Conservation (phyloP, 768 basidiomycete species). For the Panus rudis region DNA sequence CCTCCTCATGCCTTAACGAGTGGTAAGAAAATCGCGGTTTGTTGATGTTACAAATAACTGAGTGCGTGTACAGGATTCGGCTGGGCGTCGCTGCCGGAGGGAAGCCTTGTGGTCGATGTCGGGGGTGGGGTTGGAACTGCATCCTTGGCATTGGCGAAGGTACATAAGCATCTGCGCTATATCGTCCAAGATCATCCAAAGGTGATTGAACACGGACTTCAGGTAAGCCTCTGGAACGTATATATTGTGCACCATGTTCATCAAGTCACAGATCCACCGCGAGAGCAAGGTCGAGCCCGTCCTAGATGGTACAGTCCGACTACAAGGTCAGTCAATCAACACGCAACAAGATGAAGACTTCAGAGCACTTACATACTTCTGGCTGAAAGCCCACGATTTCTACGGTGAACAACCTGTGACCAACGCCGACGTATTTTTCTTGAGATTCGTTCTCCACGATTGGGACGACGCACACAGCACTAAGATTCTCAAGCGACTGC, state of each 20-base stretch:
- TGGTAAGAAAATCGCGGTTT: too few relatives aligned
- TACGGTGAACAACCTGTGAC: conserved; percentile 29
- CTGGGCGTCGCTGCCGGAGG: conserved; percentile 17
- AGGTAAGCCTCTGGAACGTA: conserved; percentile 5
- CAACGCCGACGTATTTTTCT: conserved; percentile 30
- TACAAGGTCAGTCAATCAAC: not conserved
- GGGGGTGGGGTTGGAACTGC: conserved; percentile 25
- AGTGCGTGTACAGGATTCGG: too few relatives aligned
- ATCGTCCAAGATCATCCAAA: conserved; percentile 25
- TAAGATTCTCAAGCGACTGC: conserved; percentile 31
- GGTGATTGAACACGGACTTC: conserved; percentile 17
- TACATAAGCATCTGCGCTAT: conserved; percentile 18
- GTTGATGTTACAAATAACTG: too few relatives aligned
- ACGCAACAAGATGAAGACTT: not conserved
- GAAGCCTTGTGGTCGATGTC: conserved; percentile 26
- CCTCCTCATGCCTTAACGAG: too few relatives aligned
- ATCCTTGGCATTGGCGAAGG: conserved; percentile 17
- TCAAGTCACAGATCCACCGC: conserved; percentile 1
- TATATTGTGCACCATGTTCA: not conserved
- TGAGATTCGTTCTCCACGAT: conserved; percentile 32
- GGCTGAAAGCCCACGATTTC: conserved; percentile 27
- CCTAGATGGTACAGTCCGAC: not conserved
- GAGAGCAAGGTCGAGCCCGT: not conserved
- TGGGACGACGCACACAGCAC: conserved; percentile 28
- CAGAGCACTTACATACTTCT: not conserved